phyloP scores from a whole-genome alignment of 2,329 filamentous ascomycete species.

The Periglandula ipomoeae region DNA sequence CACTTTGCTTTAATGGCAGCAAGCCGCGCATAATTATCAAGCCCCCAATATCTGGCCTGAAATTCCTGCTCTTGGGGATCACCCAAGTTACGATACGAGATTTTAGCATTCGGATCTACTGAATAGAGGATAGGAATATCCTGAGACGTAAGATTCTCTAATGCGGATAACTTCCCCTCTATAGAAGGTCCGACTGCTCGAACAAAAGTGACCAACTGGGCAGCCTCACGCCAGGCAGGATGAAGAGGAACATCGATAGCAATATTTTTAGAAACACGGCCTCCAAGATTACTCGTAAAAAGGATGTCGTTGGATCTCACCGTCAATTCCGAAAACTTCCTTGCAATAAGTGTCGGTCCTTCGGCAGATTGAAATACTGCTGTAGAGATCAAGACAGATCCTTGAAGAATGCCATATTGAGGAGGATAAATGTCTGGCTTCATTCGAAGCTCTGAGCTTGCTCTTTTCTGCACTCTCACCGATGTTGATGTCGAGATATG shows the following conservation, averaged over 20 bases:
- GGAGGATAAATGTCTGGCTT: background rate
- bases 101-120: background rate
- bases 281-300: background rate
- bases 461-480: background rate
- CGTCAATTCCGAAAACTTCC: background rate
- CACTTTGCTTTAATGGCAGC: background rate
- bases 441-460: background rate
- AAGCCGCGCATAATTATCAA: background rate
- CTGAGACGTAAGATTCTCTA: background rate
- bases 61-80: background rate
- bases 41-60: background rate
- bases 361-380: background rate
- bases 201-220: background rate
- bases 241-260: constrained; percentile 1
- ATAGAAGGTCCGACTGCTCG: background rate
- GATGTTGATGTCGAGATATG: background rate
- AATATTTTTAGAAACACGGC: background rate
- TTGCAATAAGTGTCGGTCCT: background rate
- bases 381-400: background rate
- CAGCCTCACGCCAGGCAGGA: constrained; percentile 2
- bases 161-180: background rate
- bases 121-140: background rate
- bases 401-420: background rate
- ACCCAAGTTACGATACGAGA: constrained; percentile 3
- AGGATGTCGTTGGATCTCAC: background rate